Evolutionary conservation across 2,329 filamentous ascomycete species (phyloP), one percentile per base, ranked within the genome.

Genomic region (Immersiporthe knoxdaviesiana): DNA sequence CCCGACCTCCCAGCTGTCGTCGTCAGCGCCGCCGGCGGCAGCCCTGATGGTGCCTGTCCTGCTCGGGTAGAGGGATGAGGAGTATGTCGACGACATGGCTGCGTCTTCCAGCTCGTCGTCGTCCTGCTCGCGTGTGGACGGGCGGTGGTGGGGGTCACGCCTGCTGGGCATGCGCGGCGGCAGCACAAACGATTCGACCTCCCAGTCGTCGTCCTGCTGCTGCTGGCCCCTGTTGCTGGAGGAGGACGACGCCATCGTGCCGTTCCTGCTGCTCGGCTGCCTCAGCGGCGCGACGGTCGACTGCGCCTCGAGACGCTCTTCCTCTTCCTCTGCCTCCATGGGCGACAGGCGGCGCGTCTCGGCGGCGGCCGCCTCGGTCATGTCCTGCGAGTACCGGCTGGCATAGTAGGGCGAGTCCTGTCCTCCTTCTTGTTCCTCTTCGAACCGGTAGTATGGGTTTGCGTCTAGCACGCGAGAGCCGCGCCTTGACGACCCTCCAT

Each of bases 81-180:
- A 63, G 39, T 71, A 69, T 24, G 54, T 69, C 30, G 70, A 71
- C 30, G 62, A 65, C 27, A 67, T 54, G 30, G 70, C 52, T 11
- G 52, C 60, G 37, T 64, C 64, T n/a, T 67, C 69, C n/a, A 71
- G 18, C 18, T 63, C 64, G 12, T 69, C 69, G 27, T 21, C 35
- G 2, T 44, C 41, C 24, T 24, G 24, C 12, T 12, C 41, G 44
- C n/a, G n/a, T 39, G 32, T 32, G 11, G 50, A 27, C 18, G 14
- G 61, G 39, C 61, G n/a, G n/a, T n/a, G n/a, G 12, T 54, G n/a
- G 12, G 60, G 30, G 14, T 69, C 66, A 44, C 69, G 58, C 67
- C 39, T 69, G 70, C 70, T 71, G 18, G 70, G 68, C 47, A 50
- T 69, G 41, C 70, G 63, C 37, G 70, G 67, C 30, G 70, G 70